Conservation (phyloP, 1,284 basidiomycete genomes). For the Calocybe gambosa region DNA sequence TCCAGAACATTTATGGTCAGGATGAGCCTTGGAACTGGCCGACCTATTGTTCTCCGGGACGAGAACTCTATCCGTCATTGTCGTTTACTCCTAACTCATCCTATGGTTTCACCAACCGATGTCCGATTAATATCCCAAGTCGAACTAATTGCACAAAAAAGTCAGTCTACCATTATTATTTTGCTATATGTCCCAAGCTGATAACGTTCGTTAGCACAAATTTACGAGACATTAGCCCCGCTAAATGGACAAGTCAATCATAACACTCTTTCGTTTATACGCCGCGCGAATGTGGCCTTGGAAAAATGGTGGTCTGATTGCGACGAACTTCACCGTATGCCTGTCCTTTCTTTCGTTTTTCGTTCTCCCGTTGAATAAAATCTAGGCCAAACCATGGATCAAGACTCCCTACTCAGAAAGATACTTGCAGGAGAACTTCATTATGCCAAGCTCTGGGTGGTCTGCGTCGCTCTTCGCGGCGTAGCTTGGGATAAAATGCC, state of each 20-base stretch:
- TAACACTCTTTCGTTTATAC: slow-evolving; percentile 79
- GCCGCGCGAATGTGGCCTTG: slow-evolving; percentile 76
- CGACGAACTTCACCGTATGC: slow-evolving; percentile 71
- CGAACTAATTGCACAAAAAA: slow-evolving; percentile 88
- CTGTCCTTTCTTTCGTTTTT: neutral
- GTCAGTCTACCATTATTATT: slow-evolving; percentile 29
- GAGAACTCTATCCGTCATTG: slow-evolving; percentile 84
- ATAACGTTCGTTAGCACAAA: slow-evolving; percentile 57
- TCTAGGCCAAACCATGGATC: slow-evolving; percentile 72
- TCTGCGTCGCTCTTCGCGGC: slow-evolving; percentile 86
- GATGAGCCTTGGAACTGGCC: slow-evolving; percentile 86
- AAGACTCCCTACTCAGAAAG: slow-evolving; percentile 79
- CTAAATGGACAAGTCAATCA: slow-evolving; percentile 84
- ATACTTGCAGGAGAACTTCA: slow-evolving; percentile 83
- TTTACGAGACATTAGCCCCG: slow-evolving; percentile 82
- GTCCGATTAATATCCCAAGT: slow-evolving; percentile 82
- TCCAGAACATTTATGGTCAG: slow-evolving; percentile 36
- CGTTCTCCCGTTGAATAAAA: slow-evolving; percentile 5
- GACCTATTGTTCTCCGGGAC: slow-evolving; percentile 84
- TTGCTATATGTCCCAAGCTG: neutral
- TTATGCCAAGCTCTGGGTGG: slow-evolving; percentile 90
- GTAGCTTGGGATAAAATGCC: slow-evolving; percentile 93
- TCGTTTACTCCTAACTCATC: slow-evolving; percentile 74
- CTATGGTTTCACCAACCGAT: slow-evolving; percentile 84
- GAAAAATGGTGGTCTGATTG: slow-evolving; percentile 90